Evolutionary conservation across 345 rosid species (phyloP).

Genomic region (Triadica sebifera): DNA sequence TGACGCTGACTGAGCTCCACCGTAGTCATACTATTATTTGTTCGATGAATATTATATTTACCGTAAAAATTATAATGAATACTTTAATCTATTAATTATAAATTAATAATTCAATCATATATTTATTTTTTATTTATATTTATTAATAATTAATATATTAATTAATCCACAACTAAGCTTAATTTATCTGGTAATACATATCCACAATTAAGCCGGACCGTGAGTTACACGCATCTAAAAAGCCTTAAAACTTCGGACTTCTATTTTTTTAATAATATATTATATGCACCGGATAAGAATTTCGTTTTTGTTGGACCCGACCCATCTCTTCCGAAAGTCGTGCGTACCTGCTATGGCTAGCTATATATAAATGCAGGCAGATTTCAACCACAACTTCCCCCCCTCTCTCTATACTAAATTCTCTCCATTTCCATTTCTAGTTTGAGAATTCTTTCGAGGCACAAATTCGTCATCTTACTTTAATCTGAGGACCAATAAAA

Average conservation of each 20-base stretch:
- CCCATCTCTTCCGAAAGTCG: background rate
- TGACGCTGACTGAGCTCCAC: background rate
- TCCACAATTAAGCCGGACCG: background rate
- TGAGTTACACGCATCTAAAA: background rate
- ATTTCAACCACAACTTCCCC: background rate
- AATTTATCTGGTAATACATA: background rate
- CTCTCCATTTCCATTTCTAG: too few relatives aligned
- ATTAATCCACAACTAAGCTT: background rate
- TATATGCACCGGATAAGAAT: background rate
- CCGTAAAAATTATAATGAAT: too few relatives aligned
- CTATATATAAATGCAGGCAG: background rate
- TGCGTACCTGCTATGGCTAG: too few relatives aligned
- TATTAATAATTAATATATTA: too few relatives aligned
- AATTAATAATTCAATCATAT: too few relatives aligned
- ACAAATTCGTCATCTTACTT: background rate
- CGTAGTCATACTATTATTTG: too few relatives aligned
- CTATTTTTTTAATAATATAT: background rate
- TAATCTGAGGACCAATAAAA: background rate
- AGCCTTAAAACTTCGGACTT: background rate
- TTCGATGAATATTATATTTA: too few relatives aligned
- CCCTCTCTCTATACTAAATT: too few relatives aligned
- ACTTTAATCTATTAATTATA: too few relatives aligned
- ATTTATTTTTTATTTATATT: too few relatives aligned
- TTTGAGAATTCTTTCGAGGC: background rate
- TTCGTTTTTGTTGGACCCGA: background rate